A percentile compares a stretch with the other conserved stretches of the same genome.
Evolutionary conservation across 495 filamentous ascomycete genomes (phyloP).

Genomic region (Aspergillus sclerotiicarbonarius): DNA sequence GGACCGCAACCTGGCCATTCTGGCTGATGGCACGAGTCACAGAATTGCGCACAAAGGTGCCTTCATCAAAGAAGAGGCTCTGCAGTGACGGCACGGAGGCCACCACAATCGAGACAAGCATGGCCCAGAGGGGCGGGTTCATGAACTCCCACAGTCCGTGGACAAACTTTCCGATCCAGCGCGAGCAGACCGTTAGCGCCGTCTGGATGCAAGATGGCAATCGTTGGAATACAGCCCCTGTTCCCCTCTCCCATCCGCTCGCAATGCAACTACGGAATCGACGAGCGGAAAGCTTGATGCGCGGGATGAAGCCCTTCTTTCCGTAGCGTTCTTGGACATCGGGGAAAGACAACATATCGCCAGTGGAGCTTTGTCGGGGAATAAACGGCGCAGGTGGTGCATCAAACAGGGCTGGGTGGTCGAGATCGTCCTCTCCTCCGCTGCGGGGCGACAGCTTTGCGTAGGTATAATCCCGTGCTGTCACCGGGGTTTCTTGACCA

Average conservation of each 20-base stretch:
- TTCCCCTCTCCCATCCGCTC: slow-evolving; percentile 24
- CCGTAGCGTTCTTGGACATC: slow-evolving; percentile 28
- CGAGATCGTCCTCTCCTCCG: slow-evolving; percentile 21
- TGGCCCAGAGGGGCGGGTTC: slow-evolving; percentile 98
- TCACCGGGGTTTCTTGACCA: slow-evolving; percentile 43
- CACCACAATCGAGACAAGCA: slow-evolving; percentile 83
- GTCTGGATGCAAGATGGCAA: slow-evolving; percentile 63
- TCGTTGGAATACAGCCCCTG: slow-evolving; percentile 30
- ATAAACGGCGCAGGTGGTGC: slow-evolving; percentile 43
- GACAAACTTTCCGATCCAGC: slow-evolving; percentile 50
- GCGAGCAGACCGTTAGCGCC: slow-evolving; percentile 41
- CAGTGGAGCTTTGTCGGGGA: slow-evolving; percentile 36
- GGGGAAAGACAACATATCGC: slow-evolving; percentile 45
- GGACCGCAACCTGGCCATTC: slow-evolving; percentile 87
- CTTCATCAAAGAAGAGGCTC: slow-evolving; percentile 79
- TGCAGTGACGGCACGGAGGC: slow-evolving; percentile 88
- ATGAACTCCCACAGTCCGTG: slow-evolving; percentile 83
- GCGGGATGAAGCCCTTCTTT: slow-evolving; percentile 23
- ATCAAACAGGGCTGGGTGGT: slow-evolving; percentile 30
- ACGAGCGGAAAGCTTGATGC: slow-evolving; percentile 24
- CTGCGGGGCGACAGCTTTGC: slow-evolving; percentile 33
- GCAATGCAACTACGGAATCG: slow-evolving; percentile 18
- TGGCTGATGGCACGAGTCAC: slow-evolving; percentile 84
- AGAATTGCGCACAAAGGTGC: slow-evolving; percentile 88
- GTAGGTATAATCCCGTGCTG: slow-evolving; percentile 33